Conservation (phyloP, 2,329 filamentous ascomycete species). For the Alternaria gansuensis region DNA sequence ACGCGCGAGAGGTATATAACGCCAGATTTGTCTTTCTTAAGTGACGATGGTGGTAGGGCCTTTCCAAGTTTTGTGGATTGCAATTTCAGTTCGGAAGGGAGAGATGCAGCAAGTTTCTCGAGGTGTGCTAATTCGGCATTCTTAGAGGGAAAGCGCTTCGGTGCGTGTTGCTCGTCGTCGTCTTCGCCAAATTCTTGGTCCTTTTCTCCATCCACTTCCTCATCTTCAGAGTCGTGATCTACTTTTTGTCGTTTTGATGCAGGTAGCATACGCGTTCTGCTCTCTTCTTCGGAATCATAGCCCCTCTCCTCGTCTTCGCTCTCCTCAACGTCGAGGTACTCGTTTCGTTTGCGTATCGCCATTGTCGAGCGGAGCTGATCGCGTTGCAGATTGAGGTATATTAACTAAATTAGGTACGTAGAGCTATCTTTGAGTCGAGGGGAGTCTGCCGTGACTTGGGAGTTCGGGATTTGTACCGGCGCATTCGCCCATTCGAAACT, state of each 20-base stretch:
- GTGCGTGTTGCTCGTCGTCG: slow-evolving; percentile 36
- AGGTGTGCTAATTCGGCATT: slow-evolving; percentile 44
- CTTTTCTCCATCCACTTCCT: slow-evolving; percentile 28
- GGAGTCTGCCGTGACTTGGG: background rate
- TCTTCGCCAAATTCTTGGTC: slow-evolving; percentile 38
- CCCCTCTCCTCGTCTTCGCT: slow-evolving; percentile 58
- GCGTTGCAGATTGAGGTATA: background rate
- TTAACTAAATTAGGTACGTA: background rate
- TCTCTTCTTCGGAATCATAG: slow-evolving; percentile 74
- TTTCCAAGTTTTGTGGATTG: slow-evolving; percentile 35
- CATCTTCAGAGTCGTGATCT: slow-evolving; percentile 53
- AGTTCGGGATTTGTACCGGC: slow-evolving; percentile 7
- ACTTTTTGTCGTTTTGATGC: slow-evolving; percentile 72
- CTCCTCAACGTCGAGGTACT: slow-evolving; percentile 68
- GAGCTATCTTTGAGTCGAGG: background rate
- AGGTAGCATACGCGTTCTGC: slow-evolving; percentile 66
- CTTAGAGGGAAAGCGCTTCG: slow-evolving; percentile 40
- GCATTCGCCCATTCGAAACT: slow-evolving; percentile 27
- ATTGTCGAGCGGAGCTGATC: slow-evolving; percentile 54
- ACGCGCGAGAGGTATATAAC: slow-evolving; percentile 85
- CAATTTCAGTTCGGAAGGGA: slow-evolving; percentile 51
- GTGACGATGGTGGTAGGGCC: slow-evolving; percentile 55
- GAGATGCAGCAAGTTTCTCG: slow-evolving; percentile 41
- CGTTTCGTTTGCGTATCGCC: slow-evolving; percentile 74
- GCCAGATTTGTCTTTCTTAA: slow-evolving; percentile 75